Base-by-base conservation (phyloP, 352 stramenopile genomes). In the Pythium sukuiense region DNA sequence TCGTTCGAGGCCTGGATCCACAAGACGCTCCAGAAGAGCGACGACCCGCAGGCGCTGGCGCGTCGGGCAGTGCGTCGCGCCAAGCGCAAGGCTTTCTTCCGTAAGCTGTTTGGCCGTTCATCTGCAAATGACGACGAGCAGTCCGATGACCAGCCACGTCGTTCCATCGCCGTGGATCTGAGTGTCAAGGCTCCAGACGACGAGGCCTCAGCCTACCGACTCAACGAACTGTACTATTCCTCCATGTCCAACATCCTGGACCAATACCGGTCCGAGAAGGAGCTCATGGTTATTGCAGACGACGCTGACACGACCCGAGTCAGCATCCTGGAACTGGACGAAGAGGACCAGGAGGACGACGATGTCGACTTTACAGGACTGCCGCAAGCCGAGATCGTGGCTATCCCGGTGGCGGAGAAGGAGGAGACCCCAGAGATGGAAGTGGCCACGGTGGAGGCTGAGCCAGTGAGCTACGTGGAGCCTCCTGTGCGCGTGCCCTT, bases 401-500 rank as follows among this genome's bases (percentile, higher is more conserved):
- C 50, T 9, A 32, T 63, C 20, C 45, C 45, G 13, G 45, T 52
- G n/a, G 45, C 45, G 5, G 45, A 52, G 45, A 52, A 52, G 5
- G 45, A 52, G 5, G 45, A 52, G 45, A 52, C 45, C 2, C 45
- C 45, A 6, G 45, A 52, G 45, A 30, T 6, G n/a, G 45, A 52
- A 11, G 20, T 52, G 45, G 8, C 20, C n/a, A 30, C 29, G n/a
- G 45, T 52, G 45, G 45, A 52, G 45, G 45, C 45, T 1, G 45
- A 52, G 18, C 45, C 45, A 30, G 45, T 30, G n/a, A 12, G 18
- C 45, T 63, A 63, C 20, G 65, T 72, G 24, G 33, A 55, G 43
- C 79, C 77, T 48, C 81, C 81, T 1, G 77, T 90, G 55, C 57
- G 60, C n/a, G 76, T 90, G 39, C 81, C 81, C 20, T 66, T 77